phyloP scores from a whole-genome alignment of 495 filamentous ascomycete genomes.

The Geoglossum glabrum region DNA sequence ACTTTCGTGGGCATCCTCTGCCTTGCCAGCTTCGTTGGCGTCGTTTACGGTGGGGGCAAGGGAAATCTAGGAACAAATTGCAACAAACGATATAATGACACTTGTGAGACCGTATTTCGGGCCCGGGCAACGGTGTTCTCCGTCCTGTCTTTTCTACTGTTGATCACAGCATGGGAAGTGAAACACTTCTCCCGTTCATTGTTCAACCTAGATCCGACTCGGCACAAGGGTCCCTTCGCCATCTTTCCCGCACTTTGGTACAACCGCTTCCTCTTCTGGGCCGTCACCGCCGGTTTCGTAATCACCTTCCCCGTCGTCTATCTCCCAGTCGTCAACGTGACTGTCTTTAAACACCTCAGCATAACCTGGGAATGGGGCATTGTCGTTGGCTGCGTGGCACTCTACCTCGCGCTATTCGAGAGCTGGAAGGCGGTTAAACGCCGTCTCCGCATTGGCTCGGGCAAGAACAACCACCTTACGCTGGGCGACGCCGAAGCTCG shows the following conservation, averaged over 20 bases:
- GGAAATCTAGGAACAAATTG: slow-evolving; percentile 43
- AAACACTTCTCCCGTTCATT: slow-evolving; percentile 48
- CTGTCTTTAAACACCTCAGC: slow-evolving; percentile 54
- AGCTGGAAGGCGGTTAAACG: slow-evolving; percentile 48
- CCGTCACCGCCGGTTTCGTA: slow-evolving; percentile 43
- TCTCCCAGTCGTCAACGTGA: slow-evolving; percentile 44
- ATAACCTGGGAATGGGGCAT: slow-evolving; percentile 63
- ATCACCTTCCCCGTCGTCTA: slow-evolving; percentile 56
- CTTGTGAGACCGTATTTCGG: slow-evolving; percentile 46
- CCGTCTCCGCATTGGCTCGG: neutral
- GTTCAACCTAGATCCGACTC: slow-evolving; percentile 20
- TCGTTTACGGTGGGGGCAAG: slow-evolving; percentile 43
- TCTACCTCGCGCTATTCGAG: slow-evolving; percentile 44
- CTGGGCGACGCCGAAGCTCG: neutral
- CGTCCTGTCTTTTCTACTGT: slow-evolving; percentile 51
- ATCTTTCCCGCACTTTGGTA: slow-evolving; percentile 36
- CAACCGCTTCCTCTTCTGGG: slow-evolving; percentile 58
- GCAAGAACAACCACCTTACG: neutral
- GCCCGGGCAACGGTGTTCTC: slow-evolving; percentile 61
- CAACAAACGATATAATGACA: slow-evolving; percentile 34
- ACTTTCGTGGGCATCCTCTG: slow-evolving; percentile 45
- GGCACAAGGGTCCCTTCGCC: slow-evolving; percentile 21
- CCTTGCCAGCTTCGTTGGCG: slow-evolving; percentile 45
- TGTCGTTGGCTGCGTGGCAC: slow-evolving; percentile 29
- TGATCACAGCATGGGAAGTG: slow-evolving; percentile 58